Base-by-base conservation (phyloP, 306 rosid species). In the Adenanthera pavonina region DNA sequence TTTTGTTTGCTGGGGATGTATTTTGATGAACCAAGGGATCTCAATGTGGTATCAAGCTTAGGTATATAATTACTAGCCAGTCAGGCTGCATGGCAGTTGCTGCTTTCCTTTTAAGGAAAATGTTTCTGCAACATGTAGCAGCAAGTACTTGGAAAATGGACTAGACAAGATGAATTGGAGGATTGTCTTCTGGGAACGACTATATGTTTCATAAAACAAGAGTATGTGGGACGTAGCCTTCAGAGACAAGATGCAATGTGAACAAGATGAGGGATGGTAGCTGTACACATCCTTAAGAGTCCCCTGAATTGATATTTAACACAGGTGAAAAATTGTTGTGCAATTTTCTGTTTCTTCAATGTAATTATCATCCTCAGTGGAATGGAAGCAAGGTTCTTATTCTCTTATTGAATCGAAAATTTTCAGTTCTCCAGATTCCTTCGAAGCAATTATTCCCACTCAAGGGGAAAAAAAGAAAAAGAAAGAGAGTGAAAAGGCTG, bases 1-100 rank as follows among this genome's bases (percentile, higher is more conserved):
- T 92, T 76, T 68, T 94, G 68, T 94, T 90, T 85, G 84, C 88
- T 44, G 85, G 79, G 84, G 82, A 86, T 75, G 73, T 78, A 51
- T 43, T 48, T 75, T 68, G 84, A 80, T 61, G 67, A 75, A 16
- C 67, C 10, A 19, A 25, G 76, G 56, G 70, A 47, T 82, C 76
- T 48, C 74, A 54, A 30, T 25, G 70, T 76, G 59, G 74, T 78
- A 5, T 67, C 78, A 41, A 64, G 72, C 20, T 40, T 71, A 33
- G 66, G 12, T 69, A 54, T 59, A 49, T 53, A 33, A 33, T 12
- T 76, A 60, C 34, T 53, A 57, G 69, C 30, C 48, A 41, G 74
- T 68, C 69, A 41, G 52, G 80, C 40, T 56, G 57, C 72, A 52
- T 46, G 74, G 69, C 73, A 72, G 62, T 25, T 69, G 82, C 83